Evolutionary conservation across 2,329 filamentous ascomycete species (phyloP).

Genomic region (Raffaelea ambrosiae): DNA sequence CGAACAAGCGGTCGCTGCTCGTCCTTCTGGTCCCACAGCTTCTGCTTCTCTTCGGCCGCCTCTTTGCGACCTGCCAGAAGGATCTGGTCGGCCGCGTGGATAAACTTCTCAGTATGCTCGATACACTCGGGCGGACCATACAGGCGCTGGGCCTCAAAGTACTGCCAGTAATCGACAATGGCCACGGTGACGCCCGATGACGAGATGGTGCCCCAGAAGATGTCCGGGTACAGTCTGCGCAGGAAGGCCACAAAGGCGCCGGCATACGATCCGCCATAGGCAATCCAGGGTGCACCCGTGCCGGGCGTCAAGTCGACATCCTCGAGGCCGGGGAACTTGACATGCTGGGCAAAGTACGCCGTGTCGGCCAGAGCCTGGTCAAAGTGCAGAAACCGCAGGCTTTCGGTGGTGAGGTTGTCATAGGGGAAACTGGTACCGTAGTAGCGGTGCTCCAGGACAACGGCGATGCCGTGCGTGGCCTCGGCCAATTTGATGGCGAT

Average conservation of each 20-base stretch:
- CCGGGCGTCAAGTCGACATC: slow-evolving; percentile 45
- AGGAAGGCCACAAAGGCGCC: slow-evolving; percentile 72
- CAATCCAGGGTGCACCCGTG: slow-evolving; percentile 51
- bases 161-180: slow-evolving; percentile 68
- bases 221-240: slow-evolving; percentile 66
- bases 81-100: slow-evolving; percentile 42
- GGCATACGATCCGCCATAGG: slow-evolving; percentile 78
- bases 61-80: slow-evolving; percentile 24
- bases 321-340: slow-evolving; percentile 63
- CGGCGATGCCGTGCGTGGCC: slow-evolving; percentile 65
- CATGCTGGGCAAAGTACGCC: slow-evolving; percentile 68
- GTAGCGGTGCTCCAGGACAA: slow-evolving; percentile 81
- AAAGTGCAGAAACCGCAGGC: slow-evolving; percentile 72
- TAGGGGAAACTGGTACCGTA: slow-evolving; percentile 71
- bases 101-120: slow-evolving; percentile 49
- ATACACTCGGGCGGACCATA: slow-evolving; percentile 54
- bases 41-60: not conserved
- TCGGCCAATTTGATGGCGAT: slow-evolving; percentile 63
- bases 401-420: slow-evolving; percentile 55
- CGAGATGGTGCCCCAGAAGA: slow-evolving; percentile 71
- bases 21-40: not conserved
- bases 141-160: slow-evolving; percentile 41
- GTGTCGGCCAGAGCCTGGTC: slow-evolving; percentile 76
- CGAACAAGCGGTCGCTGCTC: not conserved
- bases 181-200: slow-evolving; percentile 73